Base-by-base conservation (phyloP, 129 eudicot species). In the Heracleum sosnowskyi region DNA sequence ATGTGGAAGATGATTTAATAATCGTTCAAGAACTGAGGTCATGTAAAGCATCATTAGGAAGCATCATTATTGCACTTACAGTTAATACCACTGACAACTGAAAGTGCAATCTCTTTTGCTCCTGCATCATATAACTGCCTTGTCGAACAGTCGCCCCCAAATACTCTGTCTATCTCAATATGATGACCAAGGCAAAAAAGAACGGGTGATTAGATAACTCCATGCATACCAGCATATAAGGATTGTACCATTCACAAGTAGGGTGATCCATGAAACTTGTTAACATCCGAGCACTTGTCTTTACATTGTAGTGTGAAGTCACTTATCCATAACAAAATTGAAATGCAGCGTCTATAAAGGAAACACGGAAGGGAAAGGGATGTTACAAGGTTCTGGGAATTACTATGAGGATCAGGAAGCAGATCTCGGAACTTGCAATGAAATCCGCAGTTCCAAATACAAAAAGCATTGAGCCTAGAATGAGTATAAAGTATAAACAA, bases 21-120 rank as follows among this genome's bases (percentile, higher is more conserved):
- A 60, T 72, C 31, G 74, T 44, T 39, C 22, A 31, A 18, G 24
- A 76, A 68, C 36, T 33, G 60, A 55, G 64, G 17, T 16, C 31
- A 20, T 37, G 17, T 36, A 11, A 60, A 44, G 57, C 39, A 39
- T 47, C 31, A 64, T 55, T 62, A 33, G 80, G 36, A 8, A 34
- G 72, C 36, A 26, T 75, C 69, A 71, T 24, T 49, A 16, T 11
- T 1, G 51, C 15, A 86, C 99, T 92, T 83, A 95, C 99, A 92
- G 79, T 95, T 95, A 78, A 95, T 90, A 33, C 99, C 99, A 83
- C 92, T 90, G 77, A 95, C 97, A 82, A 95, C 99, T 28, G 96
- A 95, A 81, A 95, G 95, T 72, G 95, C 96, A 86, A 95, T 95
- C 49, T 90, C 96, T 87, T 92, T 92, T 60, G 88, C 86, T 81